These are phyloP conservation scores for Aureobasidium sp. DNA, from an alignment of 2,329 filamentous ascomycete genomes.

Conservation along the genomic window DNA sequence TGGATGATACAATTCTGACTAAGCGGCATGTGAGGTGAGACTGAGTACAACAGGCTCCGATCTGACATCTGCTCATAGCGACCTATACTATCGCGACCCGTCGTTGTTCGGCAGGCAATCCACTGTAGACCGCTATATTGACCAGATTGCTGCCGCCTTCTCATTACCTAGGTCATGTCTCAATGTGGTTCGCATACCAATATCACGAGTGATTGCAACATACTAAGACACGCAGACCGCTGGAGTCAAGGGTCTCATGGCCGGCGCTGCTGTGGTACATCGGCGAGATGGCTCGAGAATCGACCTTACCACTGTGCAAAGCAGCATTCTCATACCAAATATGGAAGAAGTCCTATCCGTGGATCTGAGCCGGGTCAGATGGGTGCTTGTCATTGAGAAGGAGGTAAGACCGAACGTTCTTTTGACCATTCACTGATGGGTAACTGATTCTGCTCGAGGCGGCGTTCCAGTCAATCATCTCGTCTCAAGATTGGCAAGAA, in stretches of 20 bases:
- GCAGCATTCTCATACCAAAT: slow-evolving; percentile 56
- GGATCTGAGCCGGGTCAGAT: slow-evolving; percentile 45
- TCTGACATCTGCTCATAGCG: slow-evolving; percentile 42
- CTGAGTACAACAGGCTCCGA: background rate
- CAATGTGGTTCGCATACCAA: slow-evolving; percentile 55
- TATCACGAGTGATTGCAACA: background rate
- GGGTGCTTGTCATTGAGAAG: slow-evolving; percentile 73
- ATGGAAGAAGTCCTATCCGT: slow-evolving; percentile 44
- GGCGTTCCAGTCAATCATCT: slow-evolving; percentile 62
- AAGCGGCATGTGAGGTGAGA: slow-evolving; percentile 43
- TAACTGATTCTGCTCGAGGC: slow-evolving; percentile 44
- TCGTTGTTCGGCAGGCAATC: slow-evolving; percentile 62
- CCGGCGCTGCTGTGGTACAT: slow-evolving; percentile 49
- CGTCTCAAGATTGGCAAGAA: slow-evolving; percentile 48
- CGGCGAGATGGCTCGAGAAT: slow-evolving; percentile 40
- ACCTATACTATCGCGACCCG: slow-evolving; percentile 72
- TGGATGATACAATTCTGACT: slow-evolving; percentile 43
- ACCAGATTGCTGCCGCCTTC: slow-evolving; percentile 66
- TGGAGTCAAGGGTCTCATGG: slow-evolving; percentile 63
- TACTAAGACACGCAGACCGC: slow-evolving; percentile 46
- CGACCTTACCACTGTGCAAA: slow-evolving; percentile 34
- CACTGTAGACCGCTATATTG: slow-evolving; percentile 64
- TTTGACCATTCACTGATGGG: background rate
- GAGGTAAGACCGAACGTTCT: slow-evolving; percentile 45
- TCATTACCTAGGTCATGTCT: slow-evolving; percentile 55